phyloP scores from a whole-genome alignment of 352 stramenopile genomes.

The Phytophthora capsici region DNA sequence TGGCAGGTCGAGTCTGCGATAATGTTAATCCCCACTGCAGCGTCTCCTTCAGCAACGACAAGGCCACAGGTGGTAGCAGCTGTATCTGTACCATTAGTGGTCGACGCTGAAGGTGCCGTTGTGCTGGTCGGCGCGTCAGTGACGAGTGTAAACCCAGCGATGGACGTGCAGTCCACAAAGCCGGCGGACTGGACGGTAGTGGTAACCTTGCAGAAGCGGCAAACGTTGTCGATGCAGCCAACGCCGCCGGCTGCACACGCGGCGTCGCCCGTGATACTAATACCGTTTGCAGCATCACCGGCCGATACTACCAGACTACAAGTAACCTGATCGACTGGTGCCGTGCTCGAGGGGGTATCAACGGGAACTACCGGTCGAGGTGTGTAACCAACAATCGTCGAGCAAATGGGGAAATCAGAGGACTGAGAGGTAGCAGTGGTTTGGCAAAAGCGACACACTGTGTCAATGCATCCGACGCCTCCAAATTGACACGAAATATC shows the following conservation, averaged over 20 bases:
- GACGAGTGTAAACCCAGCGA: not conserved
- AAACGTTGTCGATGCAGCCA: constrained; percentile 44
- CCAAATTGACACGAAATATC: constrained; percentile 34
- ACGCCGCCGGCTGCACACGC: constrained; percentile 31
- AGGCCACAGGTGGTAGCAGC: constrained; percentile 5
- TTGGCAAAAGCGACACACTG: constrained; percentile 51
- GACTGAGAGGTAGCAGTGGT: constrained; percentile 26
- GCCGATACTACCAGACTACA: constrained; percentile 26
- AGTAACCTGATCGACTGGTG: constrained; percentile 5
- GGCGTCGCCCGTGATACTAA: constrained; percentile 36
- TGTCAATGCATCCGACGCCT: constrained; percentile 45
- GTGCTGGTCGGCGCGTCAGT: constrained; percentile 1
- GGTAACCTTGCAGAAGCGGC: constrained; percentile 45
- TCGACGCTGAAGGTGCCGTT: not conserved
- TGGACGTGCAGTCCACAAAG: constrained; percentile 29
- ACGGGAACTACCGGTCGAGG: constrained; percentile 1
- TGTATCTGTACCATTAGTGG: not conserved
- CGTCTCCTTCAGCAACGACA: constrained; percentile 32
- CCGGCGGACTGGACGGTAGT: constrained; percentile 34
- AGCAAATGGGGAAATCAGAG: constrained; percentile 24
- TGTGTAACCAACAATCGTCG: constrained; percentile 4
- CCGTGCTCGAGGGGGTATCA: constrained; percentile 2
- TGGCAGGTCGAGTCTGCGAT: constrained; percentile 28
- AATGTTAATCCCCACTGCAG: constrained; percentile 35
- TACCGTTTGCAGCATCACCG: constrained; percentile 35